These are phyloP conservation scores for Gynochthodes officinalis DNA, from an alignment of 257 asterid species.

Conservation along the genomic window DNA sequence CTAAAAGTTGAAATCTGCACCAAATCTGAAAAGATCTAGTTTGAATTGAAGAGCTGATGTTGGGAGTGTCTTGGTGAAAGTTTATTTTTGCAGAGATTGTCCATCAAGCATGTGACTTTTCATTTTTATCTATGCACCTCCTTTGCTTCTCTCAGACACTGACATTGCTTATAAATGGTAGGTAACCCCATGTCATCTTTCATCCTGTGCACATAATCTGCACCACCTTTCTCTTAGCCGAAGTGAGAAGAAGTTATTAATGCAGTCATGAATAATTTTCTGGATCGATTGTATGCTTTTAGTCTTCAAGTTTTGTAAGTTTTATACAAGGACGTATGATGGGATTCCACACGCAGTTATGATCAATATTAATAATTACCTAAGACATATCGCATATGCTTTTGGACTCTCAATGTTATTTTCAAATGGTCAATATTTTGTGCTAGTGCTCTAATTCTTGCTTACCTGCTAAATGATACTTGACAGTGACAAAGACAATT, in stretches of 20 bases:
- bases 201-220: neutral
- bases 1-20: neutral
- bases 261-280: neutral
- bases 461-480: neutral
- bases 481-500: conserved; percentile 69
- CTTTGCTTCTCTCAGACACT: neutral
- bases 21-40: no score
- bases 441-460: neutral
- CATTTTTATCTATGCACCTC: no score
- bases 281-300: neutral
- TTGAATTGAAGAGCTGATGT: no score
- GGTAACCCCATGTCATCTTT: neutral
- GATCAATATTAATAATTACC: neutral
- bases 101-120: neutral
- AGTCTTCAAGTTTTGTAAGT: neutral
- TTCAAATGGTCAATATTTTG: neutral
- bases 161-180: neutral
- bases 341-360: neutral
- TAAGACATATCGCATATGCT: neutral
- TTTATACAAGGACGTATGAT: neutral
- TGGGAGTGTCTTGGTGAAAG: no score
- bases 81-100: neutral
- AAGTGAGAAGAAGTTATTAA: no score
- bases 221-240: neutral
- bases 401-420: neutral